phyloP scores from a whole-genome alignment of 306 rosid species.

The Quercus alba region DNA sequence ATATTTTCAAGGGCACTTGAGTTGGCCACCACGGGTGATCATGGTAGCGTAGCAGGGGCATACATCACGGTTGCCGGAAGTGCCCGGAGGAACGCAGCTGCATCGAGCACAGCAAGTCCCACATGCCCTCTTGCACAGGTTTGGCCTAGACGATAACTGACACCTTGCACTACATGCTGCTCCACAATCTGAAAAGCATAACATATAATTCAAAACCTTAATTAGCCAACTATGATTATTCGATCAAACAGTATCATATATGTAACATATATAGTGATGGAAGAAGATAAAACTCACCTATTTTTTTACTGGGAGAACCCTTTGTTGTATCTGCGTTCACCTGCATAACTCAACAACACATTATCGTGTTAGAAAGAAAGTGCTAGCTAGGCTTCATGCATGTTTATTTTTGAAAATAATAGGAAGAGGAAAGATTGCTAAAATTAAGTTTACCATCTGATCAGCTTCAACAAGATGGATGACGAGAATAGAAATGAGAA shows the following conservation, averaged over 20 bases:
- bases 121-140: conserved; percentile 43
- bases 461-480: conserved; percentile 26
- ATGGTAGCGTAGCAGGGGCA: conserved; percentile 49
- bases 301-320: neutral
- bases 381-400: neutral
- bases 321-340: neutral
- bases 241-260: neutral
- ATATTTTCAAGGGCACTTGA: conserved; percentile 44
- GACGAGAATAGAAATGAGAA: conserved; percentile 32
- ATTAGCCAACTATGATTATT: neutral
- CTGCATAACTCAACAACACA: neutral
- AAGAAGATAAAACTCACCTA: neutral
- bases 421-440: neutral
- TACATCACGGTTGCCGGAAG: conserved; percentile 34
- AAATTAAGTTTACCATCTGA: conserved; percentile 11
- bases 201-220: neutral
- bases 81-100: conserved; percentile 53
- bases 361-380: neutral
- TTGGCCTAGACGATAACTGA: conserved; percentile 31
- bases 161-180: conserved; percentile 38
- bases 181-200: conserved; percentile 30
- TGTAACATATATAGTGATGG: neutral
- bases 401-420: neutral
- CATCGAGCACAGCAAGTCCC: conserved; percentile 50
- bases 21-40: conserved; percentile 47